Evolutionary conservation across 106 monocot genomes (phyloP).

Genomic region (Platanthera guangdongensis): DNA sequence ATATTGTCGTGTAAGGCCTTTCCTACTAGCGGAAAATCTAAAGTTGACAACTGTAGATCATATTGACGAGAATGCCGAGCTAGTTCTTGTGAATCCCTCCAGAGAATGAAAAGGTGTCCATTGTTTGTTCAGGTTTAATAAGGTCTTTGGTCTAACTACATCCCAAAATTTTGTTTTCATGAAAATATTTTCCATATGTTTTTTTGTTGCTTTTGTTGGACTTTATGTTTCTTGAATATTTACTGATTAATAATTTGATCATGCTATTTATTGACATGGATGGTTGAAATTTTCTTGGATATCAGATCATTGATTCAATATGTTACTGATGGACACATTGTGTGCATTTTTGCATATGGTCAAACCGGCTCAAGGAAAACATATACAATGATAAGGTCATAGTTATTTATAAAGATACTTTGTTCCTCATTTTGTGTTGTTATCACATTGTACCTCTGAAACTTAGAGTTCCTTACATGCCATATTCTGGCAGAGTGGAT

Average conservation of each 20-base stretch:
- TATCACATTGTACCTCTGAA: neutral
- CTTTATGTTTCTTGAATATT: neutral
- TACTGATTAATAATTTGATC: neutral
- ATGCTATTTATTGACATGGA: neutral
- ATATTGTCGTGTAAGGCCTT: conserved; percentile 91
- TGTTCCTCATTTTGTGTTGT: neutral
- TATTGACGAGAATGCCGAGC: conserved; percentile 81
- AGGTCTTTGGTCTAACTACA: conserved; percentile 52
- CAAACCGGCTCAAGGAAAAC: conserved; percentile 99
- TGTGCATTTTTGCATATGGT: conserved; percentile 99
- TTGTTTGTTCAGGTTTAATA: conserved; percentile 93
- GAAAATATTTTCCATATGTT: neutral
- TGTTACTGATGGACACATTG: conserved; percentile 93
- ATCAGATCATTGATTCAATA: conserved; percentile 83
- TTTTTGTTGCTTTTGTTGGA: conserved; percentile 4
- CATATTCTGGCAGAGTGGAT: conserved; percentile 55
- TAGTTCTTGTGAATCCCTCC: conserved; percentile 66
- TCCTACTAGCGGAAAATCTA: conserved; percentile 69
- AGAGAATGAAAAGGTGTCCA: conserved; percentile 86
- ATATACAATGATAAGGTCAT: conserved; percentile 79
- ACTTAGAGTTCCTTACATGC: neutral
- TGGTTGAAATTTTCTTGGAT: conserved; percentile 81
- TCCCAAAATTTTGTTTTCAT: conserved; percentile 64
- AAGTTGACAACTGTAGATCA: conserved; percentile 58
- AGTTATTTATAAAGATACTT: neutral